Evolutionary conservation across 2,329 filamentous ascomycete genomes (phyloP).

Genomic region (Xylaria sp.): DNA sequence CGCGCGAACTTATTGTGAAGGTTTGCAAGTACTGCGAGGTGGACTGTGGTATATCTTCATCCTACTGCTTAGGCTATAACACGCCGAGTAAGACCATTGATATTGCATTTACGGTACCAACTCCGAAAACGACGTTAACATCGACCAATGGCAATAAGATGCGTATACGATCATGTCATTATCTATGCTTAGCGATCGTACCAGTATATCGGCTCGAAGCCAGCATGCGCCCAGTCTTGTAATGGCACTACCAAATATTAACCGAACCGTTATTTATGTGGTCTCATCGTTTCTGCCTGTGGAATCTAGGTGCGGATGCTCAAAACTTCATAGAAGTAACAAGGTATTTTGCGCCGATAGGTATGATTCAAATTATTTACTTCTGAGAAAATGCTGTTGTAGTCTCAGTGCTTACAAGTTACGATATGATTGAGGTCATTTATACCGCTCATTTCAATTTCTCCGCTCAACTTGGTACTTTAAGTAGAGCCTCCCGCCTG

Average conservation of each 20-base stretch:
- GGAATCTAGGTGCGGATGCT: background rate
- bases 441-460: too few species aligned
- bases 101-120: constrained; percentile 19
- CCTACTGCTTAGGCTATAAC: constrained; percentile 29
- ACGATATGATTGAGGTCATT: background rate
- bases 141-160: constrained; percentile 16
- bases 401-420: background rate
- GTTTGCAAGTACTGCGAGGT: background rate
- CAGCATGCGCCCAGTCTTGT: background rate
- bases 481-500: background rate
- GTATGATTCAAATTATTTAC: background rate
- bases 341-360: background rate
- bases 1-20: background rate
- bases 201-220: constrained; percentile 2
- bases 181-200: background rate
- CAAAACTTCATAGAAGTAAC: background rate
- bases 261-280: background rate
- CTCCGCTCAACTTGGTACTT: background rate
- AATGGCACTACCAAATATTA: background rate
- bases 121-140: constrained; percentile 20
- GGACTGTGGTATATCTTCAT: background rate
- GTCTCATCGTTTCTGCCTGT: background rate
- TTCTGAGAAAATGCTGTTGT: background rate
- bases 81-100: constrained; percentile 6
- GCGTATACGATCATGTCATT: constrained; percentile 4